Base-by-base conservation (phyloP, 768 basidiomycete genomes). In the Leucocoprinus sp. region DNA sequence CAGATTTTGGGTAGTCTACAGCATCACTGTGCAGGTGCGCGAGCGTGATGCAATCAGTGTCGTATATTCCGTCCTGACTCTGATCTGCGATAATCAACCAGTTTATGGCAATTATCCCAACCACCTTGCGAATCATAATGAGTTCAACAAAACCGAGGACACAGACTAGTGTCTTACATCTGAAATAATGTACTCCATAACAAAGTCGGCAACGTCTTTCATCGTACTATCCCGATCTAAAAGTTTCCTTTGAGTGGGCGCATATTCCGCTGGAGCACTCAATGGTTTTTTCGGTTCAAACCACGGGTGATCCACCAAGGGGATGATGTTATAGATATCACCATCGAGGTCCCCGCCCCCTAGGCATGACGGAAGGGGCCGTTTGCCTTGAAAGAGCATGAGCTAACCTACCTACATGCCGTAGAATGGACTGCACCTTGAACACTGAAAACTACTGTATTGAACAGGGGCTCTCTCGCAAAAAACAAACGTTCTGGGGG, bases 341-440 rank as follows among this genome's bases (percentile, higher is more conserved):
- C 82, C 82, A 55, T 86, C 83, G 8, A 84, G 62, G 55, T 85
- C 84, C 0, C 82, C 83, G 1, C 83, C 83, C 2, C 82, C 81
- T 0, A 82, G 66, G 47, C 66, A 79, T 2, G 79, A 77, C 0
- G 80, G 74, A 12, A 84, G 54, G 0, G 84, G 80, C 14, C 82
- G 70, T 12, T 57, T 43, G 5, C 82, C 83, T 83, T 41, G 2
- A 41, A 35, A 27, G 28, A 22, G 15, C n/a, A n/a, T n/a, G n/a
- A n/a, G 11, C n/a, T 5, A 31, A 21, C 28, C 24, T 1, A 11
- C 6, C 17, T 27, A 17, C 11, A 27, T 11, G 15, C 24, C 19
- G 18, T n/a, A 31, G 41, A 19, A n/a, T 21, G 12, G 21, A 18
- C 8, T 58, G 22, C 47, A 77, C 82, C 82, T 54, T 68, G 53